Evolutionary conservation across 495 filamentous ascomycete genomes (phyloP), one percentile per base, ranked within the genome.

Genomic region (Pyronema omphalodes): DNA sequence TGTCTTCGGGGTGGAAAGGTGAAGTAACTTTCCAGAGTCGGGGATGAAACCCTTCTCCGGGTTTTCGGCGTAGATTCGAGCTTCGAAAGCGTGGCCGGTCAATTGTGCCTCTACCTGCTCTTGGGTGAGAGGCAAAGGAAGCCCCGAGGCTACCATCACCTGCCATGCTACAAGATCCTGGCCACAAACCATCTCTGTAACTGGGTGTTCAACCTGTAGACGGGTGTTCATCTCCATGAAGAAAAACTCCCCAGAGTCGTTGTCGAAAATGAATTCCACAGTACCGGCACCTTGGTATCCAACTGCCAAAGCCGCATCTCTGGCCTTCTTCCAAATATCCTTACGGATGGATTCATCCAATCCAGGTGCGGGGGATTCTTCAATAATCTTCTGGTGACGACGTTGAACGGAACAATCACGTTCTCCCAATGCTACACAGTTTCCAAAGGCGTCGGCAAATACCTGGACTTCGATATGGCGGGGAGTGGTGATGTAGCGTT

Each of bases 171-270:
- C 91, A 33, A 99, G 73, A 65, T 99, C 91, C 57, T 88, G 83
- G 12, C 88, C 89, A 11, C 88, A 95, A 34, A 96, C 83, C 81
- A 88, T 91, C 69, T 99, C 91, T 3, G 86, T 96, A 17, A 96
- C 91, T 7, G 91, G 93, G 60, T 99, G 91, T 68, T 98, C 91
- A 18, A 98, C 91, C 66, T 98, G 91, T 7, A 98, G 73, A 50
- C 91, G 76, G 0, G 91, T 95, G 69, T 98, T 98, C 91, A 96
- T 96, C 69, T 98, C 91, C 91, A 98, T 96, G 69, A 99, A 99
- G 72, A 86, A 99, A 68, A 96, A 96, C 44, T 88, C 75, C 7
- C 83, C 84, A 0, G 81, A 82, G 56, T 95, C 93, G 61, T 91
- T 93, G 71, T 99, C 93, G 54, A 99, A 88, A 55, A 99, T 99